Evolutionary conservation across 2,329 filamentous ascomycete species (phyloP), one percentile per base, ranked within the genome.

Genomic region (Aspergillus aculeatinus): DNA sequence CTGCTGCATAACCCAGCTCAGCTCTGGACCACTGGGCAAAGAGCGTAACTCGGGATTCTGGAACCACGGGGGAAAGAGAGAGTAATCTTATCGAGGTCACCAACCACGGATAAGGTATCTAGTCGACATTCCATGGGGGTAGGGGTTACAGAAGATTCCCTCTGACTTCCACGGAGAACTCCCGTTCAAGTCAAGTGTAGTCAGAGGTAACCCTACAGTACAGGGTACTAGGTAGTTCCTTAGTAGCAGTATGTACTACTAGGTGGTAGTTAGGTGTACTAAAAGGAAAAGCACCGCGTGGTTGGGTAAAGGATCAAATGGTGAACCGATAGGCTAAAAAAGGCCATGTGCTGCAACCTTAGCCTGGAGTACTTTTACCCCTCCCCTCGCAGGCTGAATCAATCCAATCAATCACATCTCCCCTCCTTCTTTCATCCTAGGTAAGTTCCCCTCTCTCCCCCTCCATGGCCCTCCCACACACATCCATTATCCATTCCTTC

Each of bases 1-100:
- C 59, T 66, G 57, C 58, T 53, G 47, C 42, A 61, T 51, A 58
- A 61, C 52, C 51, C 44, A 55, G 50, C 51, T 53, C 21, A 49
- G 35, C 56, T 48, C 50, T 60, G 50, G 54, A 51, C 55, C 60
- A 27, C 50, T 11, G 23, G 23, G 23, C 23, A 33, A 12, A 44
- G 25, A 53, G 54, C 42, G 50, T 35, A 16, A 35, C 33, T 35
- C 11, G 5, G 11, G 14, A 35, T 12, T 14, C 33, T 35, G 33
- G 33, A 35, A 4, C 33, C 33, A 16, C 14, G 10, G 33, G 14
- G 11, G 33, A 35, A 35, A 27, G 27, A 27, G 27, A 27, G 27
- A 27, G 27, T 35, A 35, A 42, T 42, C 39, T 42, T 42, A 42
- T 42, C 39, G 39, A 42, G 39, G 39, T 16, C 33, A 7, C 6